Conservation (phyloP, 257 asterid genomes). For the Scutellaria barbata region DNA sequence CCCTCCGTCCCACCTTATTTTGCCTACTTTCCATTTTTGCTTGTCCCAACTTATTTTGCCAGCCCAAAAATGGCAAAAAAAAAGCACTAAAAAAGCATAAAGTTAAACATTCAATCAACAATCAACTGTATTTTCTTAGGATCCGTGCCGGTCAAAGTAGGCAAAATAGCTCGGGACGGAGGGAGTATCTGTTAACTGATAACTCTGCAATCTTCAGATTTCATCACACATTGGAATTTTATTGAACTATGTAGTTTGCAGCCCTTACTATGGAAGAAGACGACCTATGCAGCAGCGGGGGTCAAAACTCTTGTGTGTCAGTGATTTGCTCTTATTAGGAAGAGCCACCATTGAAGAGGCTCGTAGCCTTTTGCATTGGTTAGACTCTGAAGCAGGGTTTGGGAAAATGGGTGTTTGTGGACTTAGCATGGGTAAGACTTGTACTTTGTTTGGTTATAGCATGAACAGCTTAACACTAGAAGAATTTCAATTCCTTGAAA, state of each 20-base stretch:
- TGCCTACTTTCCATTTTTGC: too few relatives aligned
- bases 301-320: conserved; percentile 91
- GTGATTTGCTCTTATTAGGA: conserved; percentile 91
- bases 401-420: conserved; percentile 98
- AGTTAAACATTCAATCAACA: too few relatives aligned
- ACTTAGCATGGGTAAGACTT: conserved; percentile 90
- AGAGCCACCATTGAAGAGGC: conserved; percentile 96
- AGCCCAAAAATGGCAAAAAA: too few relatives aligned
- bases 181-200: conserved; percentile 7
- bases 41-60: too few relatives aligned
- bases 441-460: background rate
- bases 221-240: conserved; percentile 27
- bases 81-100: too few relatives aligned
- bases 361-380: conserved; percentile 84
- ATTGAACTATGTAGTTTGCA: conserved; percentile 43
- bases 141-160: too few relatives aligned
- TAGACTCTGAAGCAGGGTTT: conserved; percentile 81
- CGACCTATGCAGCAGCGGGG: conserved; percentile 90
- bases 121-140: too few relatives aligned
- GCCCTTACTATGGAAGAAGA: conserved; percentile 96
- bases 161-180: too few relatives aligned
- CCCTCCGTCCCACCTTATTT: too few relatives aligned
- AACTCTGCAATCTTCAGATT: conserved; percentile 6
- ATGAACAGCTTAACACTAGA: background rate
- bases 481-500: background rate